phyloP scores from a whole-genome alignment of 2,329 filamentous ascomycete species.

The Alternaria rosae region DNA sequence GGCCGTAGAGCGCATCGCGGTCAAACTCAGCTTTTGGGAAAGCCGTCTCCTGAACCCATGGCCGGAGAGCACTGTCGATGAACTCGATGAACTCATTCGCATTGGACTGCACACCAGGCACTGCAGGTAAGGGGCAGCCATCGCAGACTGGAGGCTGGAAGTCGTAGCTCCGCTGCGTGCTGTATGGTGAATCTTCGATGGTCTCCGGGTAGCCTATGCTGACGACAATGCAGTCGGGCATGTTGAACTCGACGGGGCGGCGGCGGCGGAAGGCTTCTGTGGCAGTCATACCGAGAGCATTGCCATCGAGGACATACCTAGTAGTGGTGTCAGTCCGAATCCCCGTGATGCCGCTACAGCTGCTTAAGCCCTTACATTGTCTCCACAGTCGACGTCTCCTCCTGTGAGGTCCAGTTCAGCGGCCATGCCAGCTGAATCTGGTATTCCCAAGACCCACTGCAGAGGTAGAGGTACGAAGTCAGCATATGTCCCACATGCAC shows the following conservation, averaged over 20 bases:
- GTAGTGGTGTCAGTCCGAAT: conserved; percentile 11
- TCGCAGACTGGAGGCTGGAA: conserved; percentile 42
- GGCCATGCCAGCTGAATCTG: conserved; percentile 45
- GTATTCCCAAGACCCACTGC: conserved; percentile 45
- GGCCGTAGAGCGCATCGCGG: conserved; percentile 57
- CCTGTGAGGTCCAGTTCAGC: conserved; percentile 41
- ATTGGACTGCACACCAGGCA: conserved; percentile 51
- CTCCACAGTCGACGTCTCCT: conserved; percentile 34
- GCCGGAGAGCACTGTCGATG: conserved; percentile 52
- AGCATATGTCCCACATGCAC: too few species aligned
- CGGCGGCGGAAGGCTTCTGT: conserved; percentile 41
- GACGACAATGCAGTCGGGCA: conserved; percentile 42
- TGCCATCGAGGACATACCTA: conserved; percentile 46
- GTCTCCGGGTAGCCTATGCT: conserved; percentile 41
- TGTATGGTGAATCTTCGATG: conserved; percentile 42
- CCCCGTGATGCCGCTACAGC: background rate
- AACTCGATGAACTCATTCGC: conserved; percentile 57
- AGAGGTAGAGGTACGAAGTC: too few species aligned
- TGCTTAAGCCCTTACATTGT: conserved; percentile 35
- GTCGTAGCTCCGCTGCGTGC: conserved; percentile 34
- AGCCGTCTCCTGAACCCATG: conserved; percentile 38
- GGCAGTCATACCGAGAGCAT: conserved; percentile 37
- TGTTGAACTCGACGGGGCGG: conserved; percentile 40
- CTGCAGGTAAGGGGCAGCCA: conserved; percentile 32
- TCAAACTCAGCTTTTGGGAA: conserved; percentile 44